These are phyloP conservation scores for Ochromonadaceae sp. DNA, from an alignment of 352 stramenopile species.

Conservation along the genomic window DNA sequence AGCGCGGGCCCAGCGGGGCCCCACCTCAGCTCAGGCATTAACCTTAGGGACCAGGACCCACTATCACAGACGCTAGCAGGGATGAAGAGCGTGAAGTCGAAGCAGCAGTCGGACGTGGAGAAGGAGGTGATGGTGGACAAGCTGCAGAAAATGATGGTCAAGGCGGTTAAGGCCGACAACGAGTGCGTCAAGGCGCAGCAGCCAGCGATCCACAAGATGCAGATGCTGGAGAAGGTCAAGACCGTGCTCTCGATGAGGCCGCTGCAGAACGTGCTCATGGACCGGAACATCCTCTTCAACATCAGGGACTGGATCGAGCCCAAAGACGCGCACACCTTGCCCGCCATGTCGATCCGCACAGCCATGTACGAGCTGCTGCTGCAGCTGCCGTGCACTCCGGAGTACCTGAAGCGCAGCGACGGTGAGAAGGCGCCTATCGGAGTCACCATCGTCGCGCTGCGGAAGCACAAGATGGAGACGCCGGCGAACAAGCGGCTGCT, in stretches of 20 bases:
- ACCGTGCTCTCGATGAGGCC: slow-evolving; percentile 2
- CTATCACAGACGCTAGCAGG: neutral
- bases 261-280: slow-evolving; percentile 1
- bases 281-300: neutral
- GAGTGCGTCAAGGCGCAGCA: neutral
- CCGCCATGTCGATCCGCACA: neutral
- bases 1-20: neutral
- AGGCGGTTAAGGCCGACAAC: slow-evolving; percentile 11
- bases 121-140: slow-evolving; percentile 14
- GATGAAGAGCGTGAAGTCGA: slow-evolving; percentile 2
- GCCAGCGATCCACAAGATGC: slow-evolving; percentile 15
- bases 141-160: neutral
- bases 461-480: slow-evolving; percentile 12
- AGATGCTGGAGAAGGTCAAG: neutral
- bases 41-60: slow-evolving; percentile 2
- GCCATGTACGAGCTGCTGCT: slow-evolving; percentile 6
- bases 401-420: neutral
- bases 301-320: slow-evolving; percentile 10
- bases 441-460: neutral
- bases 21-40: no score
- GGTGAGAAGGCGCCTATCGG: slow-evolving; percentile 8
- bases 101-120: slow-evolving; percentile 10
- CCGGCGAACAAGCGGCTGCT: slow-evolving; percentile 8
- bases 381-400: neutral
- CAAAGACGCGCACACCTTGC: neutral